Evolutionary conservation across 2,329 filamentous ascomycete genomes (phyloP), one percentile per base, ranked within the genome.

Genomic region (Penicillium occitanis): DNA sequence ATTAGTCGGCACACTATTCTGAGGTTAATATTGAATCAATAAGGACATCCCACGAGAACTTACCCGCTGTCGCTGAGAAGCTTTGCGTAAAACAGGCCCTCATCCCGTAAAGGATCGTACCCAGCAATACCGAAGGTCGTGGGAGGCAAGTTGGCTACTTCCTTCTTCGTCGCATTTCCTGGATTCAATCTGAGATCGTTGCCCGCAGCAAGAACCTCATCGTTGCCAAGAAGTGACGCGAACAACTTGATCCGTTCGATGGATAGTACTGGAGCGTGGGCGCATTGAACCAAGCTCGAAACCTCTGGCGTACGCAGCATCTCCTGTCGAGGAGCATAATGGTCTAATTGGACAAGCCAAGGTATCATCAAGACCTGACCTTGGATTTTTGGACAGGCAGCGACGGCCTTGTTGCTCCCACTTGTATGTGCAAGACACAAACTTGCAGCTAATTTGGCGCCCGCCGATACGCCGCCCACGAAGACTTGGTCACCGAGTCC

Each of bases 351-450:
- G 25, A 51, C 48, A 28, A 51, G 48, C 48, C 55, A 58, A 17
- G 55, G 55, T 13, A 58, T 58, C 55, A 58, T 58, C 33, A 58
- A 3, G 11, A 58, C n/a, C 55, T 58, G 55, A 28, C 55, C 55
- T 40, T 22, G 55, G 30, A 58, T 58, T 3, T 22, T 58, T 10
- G 55, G 55, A 28, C n/a, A 37, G 33, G 37, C 55, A 17, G 25
- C 14, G 5, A 51, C 5, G 10, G 48, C 48, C 6, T 51, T n/a
- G 5, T 51, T 51, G 6, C 25, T n/a, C 5, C 25, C 48, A 10
- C 10, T 51, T 14, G 2, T 17, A 51, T 51, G 22, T 30, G 48
- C 48, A 30, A 51, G 48, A 19, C 48, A 51, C 48, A 51, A n/a
- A 30, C 48, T 51, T 51, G 48, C 48, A 30, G 48, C 48, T 51